A percentile compares a stretch with the other conserved stretches of the same genome.
phyloP scores from a whole-genome alignment of 2,329 filamentous ascomycete genomes.

The Pseudogymnoascus sp. region DNA sequence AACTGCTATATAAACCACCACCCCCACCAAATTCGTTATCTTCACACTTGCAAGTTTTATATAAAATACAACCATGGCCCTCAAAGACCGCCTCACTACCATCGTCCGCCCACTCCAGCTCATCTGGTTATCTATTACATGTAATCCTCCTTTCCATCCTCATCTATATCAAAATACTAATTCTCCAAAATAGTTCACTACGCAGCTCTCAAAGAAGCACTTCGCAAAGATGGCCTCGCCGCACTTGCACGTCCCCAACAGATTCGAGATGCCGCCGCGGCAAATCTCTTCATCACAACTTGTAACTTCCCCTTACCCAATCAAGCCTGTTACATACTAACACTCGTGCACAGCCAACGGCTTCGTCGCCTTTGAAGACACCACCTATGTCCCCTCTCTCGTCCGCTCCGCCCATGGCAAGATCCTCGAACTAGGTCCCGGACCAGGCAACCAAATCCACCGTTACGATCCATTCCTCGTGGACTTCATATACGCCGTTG shows the following conservation, averaged over 20 bases:
- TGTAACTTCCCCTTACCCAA: conserved; percentile 14
- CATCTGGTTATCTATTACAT: background rate
- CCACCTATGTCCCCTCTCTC: conserved; percentile 28
- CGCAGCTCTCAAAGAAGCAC: conserved; percentile 15
- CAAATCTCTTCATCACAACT: conserved; percentile 19
- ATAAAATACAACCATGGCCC: background rate
- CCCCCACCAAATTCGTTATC: background rate
- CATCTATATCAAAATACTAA: background rate
- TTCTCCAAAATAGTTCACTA: conserved; percentile 16
- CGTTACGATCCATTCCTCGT: conserved; percentile 29
- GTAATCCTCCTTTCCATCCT: background rate
- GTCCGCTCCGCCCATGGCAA: conserved; percentile 25
- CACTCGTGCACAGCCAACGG: conserved; percentile 16
- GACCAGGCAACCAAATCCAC: conserved; percentile 36
- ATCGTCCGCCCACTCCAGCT: background rate
- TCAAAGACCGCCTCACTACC: background rate
- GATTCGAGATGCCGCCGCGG: conserved; percentile 20
- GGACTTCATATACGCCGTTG: conserved; percentile 32
- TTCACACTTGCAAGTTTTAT: background rate
- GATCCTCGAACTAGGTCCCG: conserved; percentile 38
- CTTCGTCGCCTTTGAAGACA: conserved; percentile 29
- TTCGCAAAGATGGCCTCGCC: conserved; percentile 18
- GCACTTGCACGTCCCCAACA: conserved; percentile 13
- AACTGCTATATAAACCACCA: background rate
- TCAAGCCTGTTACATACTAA: conserved; percentile 9